phyloP scores from a whole-genome alignment of 352 stramenopile species.

The Phytophthora cryptogea region DNA sequence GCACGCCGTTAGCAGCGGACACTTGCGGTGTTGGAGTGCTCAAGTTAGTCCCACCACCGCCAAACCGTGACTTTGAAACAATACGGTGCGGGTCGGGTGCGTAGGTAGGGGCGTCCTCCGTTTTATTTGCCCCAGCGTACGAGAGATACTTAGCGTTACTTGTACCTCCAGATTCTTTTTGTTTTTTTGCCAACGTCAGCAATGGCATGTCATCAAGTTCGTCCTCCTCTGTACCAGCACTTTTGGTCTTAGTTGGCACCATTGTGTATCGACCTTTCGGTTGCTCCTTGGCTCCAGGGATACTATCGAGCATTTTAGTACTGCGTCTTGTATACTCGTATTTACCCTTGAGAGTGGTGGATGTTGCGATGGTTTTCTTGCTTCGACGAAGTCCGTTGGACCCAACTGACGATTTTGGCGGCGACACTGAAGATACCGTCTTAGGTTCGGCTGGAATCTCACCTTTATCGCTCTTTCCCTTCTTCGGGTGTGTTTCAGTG shows the following conservation, averaged over 20 bases:
- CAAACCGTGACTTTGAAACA: constrained; percentile 36
- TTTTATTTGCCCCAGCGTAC: constrained; percentile 40
- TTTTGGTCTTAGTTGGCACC: constrained; percentile 18
- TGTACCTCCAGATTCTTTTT: constrained; percentile 26
- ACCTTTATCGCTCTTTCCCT: constrained; percentile 6
- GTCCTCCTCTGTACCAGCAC: constrained; percentile 4
- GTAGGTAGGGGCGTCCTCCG: constrained; percentile 24
- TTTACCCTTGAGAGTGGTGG: constrained; percentile 45
- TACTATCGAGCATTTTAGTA: constrained; percentile 49
- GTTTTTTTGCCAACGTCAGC: constrained; percentile 24
- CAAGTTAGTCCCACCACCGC: constrained; percentile 19
- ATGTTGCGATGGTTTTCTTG: constrained; percentile 35
- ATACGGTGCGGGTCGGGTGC: constrained; percentile 16
- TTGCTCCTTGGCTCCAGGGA: constrained; percentile 12
- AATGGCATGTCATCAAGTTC: constrained; percentile 34
- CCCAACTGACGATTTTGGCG: constrained; percentile 25
- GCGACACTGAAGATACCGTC: not conserved
- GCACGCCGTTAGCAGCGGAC: constrained; percentile 5
- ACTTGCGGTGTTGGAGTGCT: constrained; percentile 3
- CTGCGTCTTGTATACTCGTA: constrained; percentile 40
- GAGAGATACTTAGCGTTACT: constrained; percentile 47
- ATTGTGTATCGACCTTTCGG: constrained; percentile 28
- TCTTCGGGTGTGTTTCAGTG: constrained; percentile 23
- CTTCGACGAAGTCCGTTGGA: constrained; percentile 53
- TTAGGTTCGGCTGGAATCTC: constrained; percentile 9